Base-by-base conservation (phyloP, 1,139 yeast species). In the Candida labiduridarum region DNA sequence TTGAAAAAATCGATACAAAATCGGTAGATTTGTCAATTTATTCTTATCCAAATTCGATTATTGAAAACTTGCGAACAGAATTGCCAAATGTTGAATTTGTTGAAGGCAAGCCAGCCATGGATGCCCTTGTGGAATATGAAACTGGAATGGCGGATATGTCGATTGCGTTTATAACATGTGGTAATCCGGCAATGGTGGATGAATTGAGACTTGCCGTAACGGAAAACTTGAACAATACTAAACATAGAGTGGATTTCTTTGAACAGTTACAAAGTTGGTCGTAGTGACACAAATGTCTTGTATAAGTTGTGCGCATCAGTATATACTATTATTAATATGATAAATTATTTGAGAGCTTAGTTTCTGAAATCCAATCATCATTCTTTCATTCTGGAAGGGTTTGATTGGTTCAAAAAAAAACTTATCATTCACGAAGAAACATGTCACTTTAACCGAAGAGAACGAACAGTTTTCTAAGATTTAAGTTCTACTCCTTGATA, bases 151-250 rank as follows among this genome's bases (percentile, higher is more conserved):
- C 71, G 16, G 55, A 59, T 41, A 69, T 69, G 1, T 57, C 69
- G 6, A 61, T 68, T 14, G 71, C 73, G 7, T 70, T 71, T 47
- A 64, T 70, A 7, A 67, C 72, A 2, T 71, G 76, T 58, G 76
- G 75, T 3, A 73, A 70, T 52, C 74, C 75, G 2, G 54, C 58
- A 5, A 70, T 71, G 75, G 74, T 66, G 38, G 71, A 67, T 50
- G 71, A 67, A 49, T 54, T 67, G 47, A 58, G 71, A 46, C 58
- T 58, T 36, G 59, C 63, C 5, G 68, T 65, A 18, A 61, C 63
- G 22, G 48, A 55, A 36, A 60, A 63, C 50, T 56, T 66, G 18
- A 56, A 59, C 40, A 51, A 58, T 46, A 58, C 65, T 0, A 56
- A 55, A 22, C 48, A 59, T 47, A 58, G 70, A 45, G 57, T 65